phyloP scores from a whole-genome alignment of 768 basidiomycete species.

The Pisolithus sp. region DNA sequence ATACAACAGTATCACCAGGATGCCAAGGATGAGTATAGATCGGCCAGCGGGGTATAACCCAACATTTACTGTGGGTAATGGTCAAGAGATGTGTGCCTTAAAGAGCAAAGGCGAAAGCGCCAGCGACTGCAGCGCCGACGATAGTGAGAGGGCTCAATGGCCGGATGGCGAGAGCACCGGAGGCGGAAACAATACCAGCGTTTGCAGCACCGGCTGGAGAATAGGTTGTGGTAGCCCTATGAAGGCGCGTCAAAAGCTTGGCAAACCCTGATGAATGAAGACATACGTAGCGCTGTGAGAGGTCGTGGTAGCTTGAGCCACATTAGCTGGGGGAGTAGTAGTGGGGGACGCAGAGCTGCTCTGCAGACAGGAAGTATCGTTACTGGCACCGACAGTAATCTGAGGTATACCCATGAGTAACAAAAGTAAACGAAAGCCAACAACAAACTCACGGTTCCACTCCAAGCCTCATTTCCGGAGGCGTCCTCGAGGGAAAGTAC shows the following conservation, averaged over 20 bases:
- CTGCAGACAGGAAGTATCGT: slow-evolving; percentile 33
- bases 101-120: slow-evolving; percentile 18
- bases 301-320: slow-evolving; percentile 6
- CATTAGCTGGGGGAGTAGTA: slow-evolving; percentile 9
- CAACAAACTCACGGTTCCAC: slow-evolving; percentile 40
- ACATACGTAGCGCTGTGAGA: background rate
- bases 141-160: slow-evolving; percentile 18
- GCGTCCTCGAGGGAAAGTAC: slow-evolving; percentile 50
- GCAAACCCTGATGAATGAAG: background rate
- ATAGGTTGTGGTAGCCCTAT: slow-evolving; percentile 1
- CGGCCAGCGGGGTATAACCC: slow-evolving; percentile 37
- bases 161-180: slow-evolving; percentile 21
- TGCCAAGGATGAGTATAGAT: slow-evolving; percentile 8
- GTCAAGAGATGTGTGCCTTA: slow-evolving; percentile 8
- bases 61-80: slow-evolving; percentile 34
- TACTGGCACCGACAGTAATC: slow-evolving; percentile 32
- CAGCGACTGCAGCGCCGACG: slow-evolving; percentile 15
- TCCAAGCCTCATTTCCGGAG: slow-evolving; percentile 60
- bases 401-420: slow-evolving; percentile 9
- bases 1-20: slow-evolving; percentile 20
- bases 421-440: background rate
- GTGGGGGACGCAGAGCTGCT: slow-evolving; percentile 4
- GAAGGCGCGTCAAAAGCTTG: background rate
- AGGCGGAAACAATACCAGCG: slow-evolving; percentile 20
- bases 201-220: slow-evolving; percentile 29